phyloP scores from a whole-genome alignment of 768 basidiomycete genomes.

The Hemileccinum rubropunctum region DNA sequence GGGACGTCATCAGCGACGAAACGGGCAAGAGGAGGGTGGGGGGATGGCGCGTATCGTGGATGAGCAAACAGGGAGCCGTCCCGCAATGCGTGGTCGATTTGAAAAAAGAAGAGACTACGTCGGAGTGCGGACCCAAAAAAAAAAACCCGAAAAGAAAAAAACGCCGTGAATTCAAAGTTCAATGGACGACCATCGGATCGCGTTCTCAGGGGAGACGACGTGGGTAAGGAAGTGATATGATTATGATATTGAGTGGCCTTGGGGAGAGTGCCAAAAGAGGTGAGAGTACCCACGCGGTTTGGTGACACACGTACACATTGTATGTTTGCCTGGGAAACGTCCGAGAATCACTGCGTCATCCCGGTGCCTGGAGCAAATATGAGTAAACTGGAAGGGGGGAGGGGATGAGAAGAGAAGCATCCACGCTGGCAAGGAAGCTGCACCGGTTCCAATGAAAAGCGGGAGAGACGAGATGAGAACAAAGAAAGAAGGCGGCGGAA shows the following conservation, averaged over 20 bases:
- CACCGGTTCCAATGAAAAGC: background rate
- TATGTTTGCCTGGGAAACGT: background rate
- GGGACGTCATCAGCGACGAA: background rate
- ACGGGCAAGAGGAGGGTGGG: too few species aligned
- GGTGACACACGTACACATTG: background rate
- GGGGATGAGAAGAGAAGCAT: background rate
- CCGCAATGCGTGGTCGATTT: too few species aligned
- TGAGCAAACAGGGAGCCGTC: background rate
- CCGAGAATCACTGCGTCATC: background rate
- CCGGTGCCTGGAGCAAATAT: constrained; percentile 2
- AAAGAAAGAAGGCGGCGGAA: constrained; percentile 2
- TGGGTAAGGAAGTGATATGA: too few species aligned
- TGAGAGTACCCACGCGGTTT: background rate
- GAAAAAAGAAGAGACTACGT: too few species aligned
- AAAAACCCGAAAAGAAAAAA: too few species aligned
- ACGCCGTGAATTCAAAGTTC: too few species aligned
- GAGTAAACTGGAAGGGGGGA: background rate
- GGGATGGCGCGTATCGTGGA: background rate
- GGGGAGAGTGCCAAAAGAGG: too few species aligned
- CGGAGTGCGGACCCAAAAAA: too few species aligned
- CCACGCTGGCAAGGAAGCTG: background rate
- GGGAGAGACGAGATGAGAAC: background rate
- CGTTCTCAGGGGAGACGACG: too few species aligned
- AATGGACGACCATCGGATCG: too few species aligned
- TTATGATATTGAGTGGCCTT: too few species aligned